These are phyloP conservation scores for Heliamphora pulchella DNA, from an alignment of 179 eudicot species.

Conservation along the genomic window DNA sequence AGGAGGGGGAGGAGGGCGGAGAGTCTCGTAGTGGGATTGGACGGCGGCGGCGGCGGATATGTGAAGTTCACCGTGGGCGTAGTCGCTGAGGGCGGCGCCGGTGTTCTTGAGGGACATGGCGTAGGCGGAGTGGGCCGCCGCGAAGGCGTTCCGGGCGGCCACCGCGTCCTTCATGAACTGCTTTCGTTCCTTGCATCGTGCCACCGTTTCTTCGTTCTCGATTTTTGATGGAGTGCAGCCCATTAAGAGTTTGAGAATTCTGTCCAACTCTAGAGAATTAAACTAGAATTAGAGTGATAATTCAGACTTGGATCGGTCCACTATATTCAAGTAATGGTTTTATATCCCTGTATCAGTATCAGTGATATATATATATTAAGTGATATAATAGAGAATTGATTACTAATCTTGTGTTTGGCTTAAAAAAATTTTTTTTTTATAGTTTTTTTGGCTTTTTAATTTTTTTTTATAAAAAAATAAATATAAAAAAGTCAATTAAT, in stretches of 20 bases:
- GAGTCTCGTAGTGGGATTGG: constrained; percentile 20
- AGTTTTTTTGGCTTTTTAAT: too few species aligned
- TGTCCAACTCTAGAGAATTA: neutral
- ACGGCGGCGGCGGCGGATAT: constrained; percentile 3
- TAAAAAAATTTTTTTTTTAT: too few species aligned
- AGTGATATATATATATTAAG: too few species aligned
- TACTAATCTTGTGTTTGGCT: too few species aligned
- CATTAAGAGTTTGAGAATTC: constrained; percentile 22
- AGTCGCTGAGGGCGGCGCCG: constrained; percentile 80
- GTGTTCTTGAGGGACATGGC: constrained; percentile 58
- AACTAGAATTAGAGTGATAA: neutral
- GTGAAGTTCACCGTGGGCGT: constrained; percentile 39
- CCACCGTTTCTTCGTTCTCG: constrained; percentile 78
- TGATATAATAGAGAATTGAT: too few species aligned
- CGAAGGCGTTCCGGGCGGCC: constrained; percentile 17
- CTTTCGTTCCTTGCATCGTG: constrained; percentile 71
- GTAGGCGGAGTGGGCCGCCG: constrained; percentile 59
- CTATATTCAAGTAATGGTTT: too few species aligned
- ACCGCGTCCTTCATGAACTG: constrained; percentile 36
- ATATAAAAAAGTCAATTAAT: too few species aligned
- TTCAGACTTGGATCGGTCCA: neutral
- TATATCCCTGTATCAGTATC: too few species aligned
- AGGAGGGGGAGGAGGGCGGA: constrained; percentile 57
- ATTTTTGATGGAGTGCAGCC: constrained; percentile 83
- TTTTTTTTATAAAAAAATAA: too few species aligned